Percentiles rank a stretch among this genome's conserved stretches.
Conservation (phyloP, 1,284 basidiomycete species). For the Amylostereum areolatum region DNA sequence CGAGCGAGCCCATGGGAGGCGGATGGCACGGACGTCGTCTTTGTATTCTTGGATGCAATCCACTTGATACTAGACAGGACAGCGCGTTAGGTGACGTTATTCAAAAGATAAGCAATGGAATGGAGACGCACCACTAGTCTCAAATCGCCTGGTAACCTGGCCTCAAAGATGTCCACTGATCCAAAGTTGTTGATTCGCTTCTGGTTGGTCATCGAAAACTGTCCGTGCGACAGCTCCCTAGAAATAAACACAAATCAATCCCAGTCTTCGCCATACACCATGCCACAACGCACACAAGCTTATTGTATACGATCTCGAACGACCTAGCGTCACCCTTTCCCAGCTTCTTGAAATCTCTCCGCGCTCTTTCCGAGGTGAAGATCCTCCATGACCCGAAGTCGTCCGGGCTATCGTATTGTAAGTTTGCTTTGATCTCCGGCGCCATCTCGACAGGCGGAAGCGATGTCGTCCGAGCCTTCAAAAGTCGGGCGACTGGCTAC, state of each 20-base stretch:
- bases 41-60: not conserved
- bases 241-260: not conserved
- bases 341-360: not conserved
- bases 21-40: not conserved
- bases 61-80: not conserved
- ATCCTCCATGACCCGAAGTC: not conserved
- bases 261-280: not conserved
- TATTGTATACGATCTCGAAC: too few relatives aligned
- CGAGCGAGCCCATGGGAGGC: not conserved
- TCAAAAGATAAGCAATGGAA: not conserved
- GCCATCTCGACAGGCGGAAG: too few relatives aligned
- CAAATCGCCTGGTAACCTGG: not conserved
- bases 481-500: too few relatives aligned
- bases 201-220: not conserved
- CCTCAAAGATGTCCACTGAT: not conserved
- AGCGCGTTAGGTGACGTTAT: not conserved
- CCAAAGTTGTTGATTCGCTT: not conserved
- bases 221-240: not conserved
- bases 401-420: not conserved
- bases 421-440: too few relatives aligned
- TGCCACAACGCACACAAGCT: not conserved
- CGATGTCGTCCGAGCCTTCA: too few relatives aligned
- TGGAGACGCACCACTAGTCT: not conserved
- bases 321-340: not conserved
- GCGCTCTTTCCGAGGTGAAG: not conserved